Evolutionary conservation across 345 rosid genomes (phyloP), one percentile per base, ranked within the genome.

Genomic region (Odontarrhena argentea): DNA sequence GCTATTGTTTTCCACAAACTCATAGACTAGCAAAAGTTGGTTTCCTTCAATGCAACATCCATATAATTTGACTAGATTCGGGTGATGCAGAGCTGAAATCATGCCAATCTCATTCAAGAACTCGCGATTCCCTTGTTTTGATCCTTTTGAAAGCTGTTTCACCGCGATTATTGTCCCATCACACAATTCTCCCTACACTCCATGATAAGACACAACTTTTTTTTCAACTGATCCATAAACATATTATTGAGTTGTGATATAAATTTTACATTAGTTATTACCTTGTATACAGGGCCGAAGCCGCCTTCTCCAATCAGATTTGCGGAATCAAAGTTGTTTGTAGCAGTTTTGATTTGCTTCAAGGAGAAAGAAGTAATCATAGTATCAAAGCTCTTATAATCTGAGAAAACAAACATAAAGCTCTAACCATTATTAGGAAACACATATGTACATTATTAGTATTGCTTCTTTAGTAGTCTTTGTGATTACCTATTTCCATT

Each of bases 261-360:
- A n/a, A n/a, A n/a, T n/a, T n/a, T 63, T 51, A 45, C 25, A 8
- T 41, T 10, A 4, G 15, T 35, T 44, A 40, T 54, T 18, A 85
- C 87, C 89, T 81, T 85, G 68, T 76, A 79, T 2, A 82, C 87
- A 32, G 85, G 77, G 60, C 89, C 89, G n/a, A 85, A 85, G 4
- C 89, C 85, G 42, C 89, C 89, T 71, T 85, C 84, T 45, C 86
- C 86, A 36, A 85, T 79, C 67, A 73, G 82, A 49, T 85, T 80
- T 15, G 67, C 38, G 15, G 2, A 0, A 60, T 80, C 78, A 58
- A 85, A 85, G 78, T 82, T 76, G 50, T 81, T 64, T 10, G 89
- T 80, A n/a, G 85, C 82, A 10, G 67, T 62, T 70, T 67, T 77
- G 37, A 82, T 80, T 75, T 82, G 79, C 52, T 57, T 77, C 43